These are phyloP conservation scores for Elaeagnus macrophylla DNA, from an alignment of 306 rosid species.

Conservation along the genomic window DNA sequence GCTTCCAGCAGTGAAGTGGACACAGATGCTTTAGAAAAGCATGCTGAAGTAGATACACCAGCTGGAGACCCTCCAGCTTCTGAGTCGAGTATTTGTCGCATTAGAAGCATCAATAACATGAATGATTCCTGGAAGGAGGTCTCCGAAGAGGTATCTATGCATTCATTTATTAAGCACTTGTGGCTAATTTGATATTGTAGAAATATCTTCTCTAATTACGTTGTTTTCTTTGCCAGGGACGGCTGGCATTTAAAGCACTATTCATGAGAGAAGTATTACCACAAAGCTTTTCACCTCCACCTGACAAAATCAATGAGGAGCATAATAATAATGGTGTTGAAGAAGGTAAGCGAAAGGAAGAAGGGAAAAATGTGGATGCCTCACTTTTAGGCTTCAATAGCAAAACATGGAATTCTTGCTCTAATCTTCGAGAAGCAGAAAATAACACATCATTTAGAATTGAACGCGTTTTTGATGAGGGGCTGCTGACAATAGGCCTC, in stretches of 20 bases:
- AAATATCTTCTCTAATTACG: slow-evolving; percentile 23
- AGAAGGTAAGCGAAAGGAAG: slow-evolving; percentile 24
- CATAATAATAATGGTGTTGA: slow-evolving; percentile 23
- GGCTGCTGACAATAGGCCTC: slow-evolving; percentile 59
- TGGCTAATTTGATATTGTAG: slow-evolving; percentile 9
- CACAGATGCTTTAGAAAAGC: slow-evolving; percentile 72
- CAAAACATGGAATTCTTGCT: slow-evolving; percentile 22
- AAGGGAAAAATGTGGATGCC: slow-evolving; percentile 20
- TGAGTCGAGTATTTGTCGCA: slow-evolving; percentile 50
- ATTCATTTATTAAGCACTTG: slow-evolving; percentile 5
- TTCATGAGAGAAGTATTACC: slow-evolving; percentile 78
- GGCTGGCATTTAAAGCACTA: slow-evolving; percentile 79
- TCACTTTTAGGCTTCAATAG: slow-evolving; percentile 28
- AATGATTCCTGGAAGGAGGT: slow-evolving; percentile 76
- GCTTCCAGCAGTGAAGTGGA: slow-evolving; percentile 80
- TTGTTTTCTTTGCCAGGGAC: slow-evolving; percentile 44
- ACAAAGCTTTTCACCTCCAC: slow-evolving; percentile 82
- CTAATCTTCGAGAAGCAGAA: slow-evolving; percentile 21
- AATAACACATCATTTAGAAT: slow-evolving; percentile 18
- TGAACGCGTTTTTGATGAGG: slow-evolving; percentile 33
- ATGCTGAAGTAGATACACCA: slow-evolving; percentile 39
- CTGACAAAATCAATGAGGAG: slow-evolving; percentile 28
- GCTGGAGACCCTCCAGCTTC: slow-evolving; percentile 36
- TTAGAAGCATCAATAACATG: slow-evolving; percentile 40
- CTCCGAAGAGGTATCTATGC: slow-evolving; percentile 69